Base-by-base conservation (phyloP, 2,329 filamentous ascomycete genomes). In the Paecilomyces dactylethromorphus region DNA sequence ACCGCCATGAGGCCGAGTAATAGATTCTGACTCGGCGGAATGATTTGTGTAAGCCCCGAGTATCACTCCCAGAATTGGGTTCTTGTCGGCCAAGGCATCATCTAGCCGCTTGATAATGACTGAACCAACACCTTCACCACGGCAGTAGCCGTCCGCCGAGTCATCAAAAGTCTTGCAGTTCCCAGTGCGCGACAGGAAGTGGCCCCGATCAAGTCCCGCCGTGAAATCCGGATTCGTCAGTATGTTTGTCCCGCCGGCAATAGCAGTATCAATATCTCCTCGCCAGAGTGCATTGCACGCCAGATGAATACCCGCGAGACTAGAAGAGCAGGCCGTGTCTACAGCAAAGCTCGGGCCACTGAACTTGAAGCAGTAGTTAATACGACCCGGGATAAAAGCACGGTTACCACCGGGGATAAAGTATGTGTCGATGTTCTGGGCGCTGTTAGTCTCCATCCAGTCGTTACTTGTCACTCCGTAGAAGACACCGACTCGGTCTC, bases 1-100 rank as follows among this genome's bases (percentile, higher is more conserved):
- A 18, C 84, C 86, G 13, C 85, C 88, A 70, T 92, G 88, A 1
- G 90, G 90, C 62, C 90, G 87, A 0, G 89, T 92, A 68, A 92
- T 92, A 3, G 89, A 91, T 22, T 90, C 84, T 54, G 89, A 86
- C 64, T 91, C 86, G 1, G 87, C 87, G 0, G 86, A 90, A 72
- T 91, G 88, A 70, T 91, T 92, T 53, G 88, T 91, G 3, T 84
- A 82, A 1, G 85, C 82, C 51, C 85, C 87, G 1, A 89, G 78
- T 52, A 92, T 86, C 63, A 88, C 85, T 7, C 84, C 88, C 21
- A 90, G 80, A 54, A 71, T 68, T 35, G 62, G 60, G 58, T 91
- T 88, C 63, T 87, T 85, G 67, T 91, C 88, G 1, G 82, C 82
- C 58, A 87, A 71, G 1, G 88, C 88, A 71, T 90, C 88, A 60